Conservation (phyloP, 192 early-diverging fungal genomes). For the Backusella circina region DNA sequence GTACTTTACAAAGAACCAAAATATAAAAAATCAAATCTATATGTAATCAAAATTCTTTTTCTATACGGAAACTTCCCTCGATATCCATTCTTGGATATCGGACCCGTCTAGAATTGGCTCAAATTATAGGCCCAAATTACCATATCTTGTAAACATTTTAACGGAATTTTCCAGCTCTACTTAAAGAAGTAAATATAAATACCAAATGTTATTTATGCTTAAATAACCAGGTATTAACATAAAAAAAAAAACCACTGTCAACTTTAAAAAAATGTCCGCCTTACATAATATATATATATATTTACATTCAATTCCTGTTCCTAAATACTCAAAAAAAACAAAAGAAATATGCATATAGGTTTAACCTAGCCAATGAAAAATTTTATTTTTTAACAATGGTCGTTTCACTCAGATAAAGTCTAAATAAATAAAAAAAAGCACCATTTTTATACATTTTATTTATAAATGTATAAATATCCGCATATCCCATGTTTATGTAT, state of each 20-base stretch:
- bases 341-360: background rate
- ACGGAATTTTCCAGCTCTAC: background rate
- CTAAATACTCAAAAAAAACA: background rate
- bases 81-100: background rate
- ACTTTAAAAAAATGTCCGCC: background rate
- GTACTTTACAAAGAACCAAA: background rate
- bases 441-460: background rate
- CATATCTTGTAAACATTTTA: background rate
- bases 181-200: background rate
- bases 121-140: background rate
- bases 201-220: background rate
- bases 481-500: background rate
- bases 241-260: background rate
- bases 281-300: background rate
- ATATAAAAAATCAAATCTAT: background rate
- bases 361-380: background rate
- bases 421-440: background rate
- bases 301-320: background rate
- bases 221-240: background rate
- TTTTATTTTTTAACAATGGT: background rate
- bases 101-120: background rate
- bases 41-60: background rate
- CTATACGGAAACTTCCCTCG: background rate
- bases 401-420: background rate
- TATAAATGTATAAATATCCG: background rate